A percentile compares a stretch with the other conserved stretches of the same genome.
These are phyloP conservation scores for Pholiota microspora DNA, from an alignment of 768 basidiomycete species.

Conservation along the genomic window DNA sequence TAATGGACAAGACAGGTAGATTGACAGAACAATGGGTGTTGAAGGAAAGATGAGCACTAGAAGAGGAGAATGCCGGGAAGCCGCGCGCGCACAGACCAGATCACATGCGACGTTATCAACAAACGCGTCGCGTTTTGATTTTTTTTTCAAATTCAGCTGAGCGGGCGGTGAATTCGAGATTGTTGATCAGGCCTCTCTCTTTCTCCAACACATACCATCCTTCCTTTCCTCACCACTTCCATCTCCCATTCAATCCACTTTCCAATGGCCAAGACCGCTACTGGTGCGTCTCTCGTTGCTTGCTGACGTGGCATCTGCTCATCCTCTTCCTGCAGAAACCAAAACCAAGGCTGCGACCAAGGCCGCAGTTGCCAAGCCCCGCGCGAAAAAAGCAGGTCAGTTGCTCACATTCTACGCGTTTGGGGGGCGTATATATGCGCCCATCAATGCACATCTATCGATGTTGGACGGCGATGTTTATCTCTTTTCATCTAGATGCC, in stretches of 20 bases:
- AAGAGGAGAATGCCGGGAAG: too few relatives aligned
- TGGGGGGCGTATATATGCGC: conserved; percentile 4
- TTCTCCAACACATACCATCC: conserved; percentile 3
- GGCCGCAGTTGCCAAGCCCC: conserved; percentile 43
- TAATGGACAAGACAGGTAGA: too few relatives aligned
- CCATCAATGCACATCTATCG: not conserved
- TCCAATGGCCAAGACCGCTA: conserved; percentile 50
- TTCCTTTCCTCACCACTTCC: conserved; percentile 8
- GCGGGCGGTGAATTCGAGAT: conserved; percentile 13
- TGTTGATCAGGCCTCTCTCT: conserved; percentile 15
- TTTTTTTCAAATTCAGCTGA: conserved; percentile 10
- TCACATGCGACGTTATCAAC: conserved; percentile 13
- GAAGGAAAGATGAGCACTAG: too few relatives aligned
- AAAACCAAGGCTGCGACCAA: conserved; percentile 59
- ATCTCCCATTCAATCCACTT: conserved; percentile 11
- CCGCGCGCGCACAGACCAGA: conserved; percentile 1
- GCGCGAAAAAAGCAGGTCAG: conserved; percentile 32
- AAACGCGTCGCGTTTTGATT: conserved; percentile 16
- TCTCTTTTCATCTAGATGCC: conserved; percentile 23
- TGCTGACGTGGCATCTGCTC: not conserved
- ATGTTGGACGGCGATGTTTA: not conserved
- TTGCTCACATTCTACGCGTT: not conserved
- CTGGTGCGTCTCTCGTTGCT: conserved; percentile 32
- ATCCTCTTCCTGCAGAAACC: conserved; percentile 33
- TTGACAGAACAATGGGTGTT: too few relatives aligned